Base-by-base conservation (phyloP, 371 early-diverging fungal genomes). In the Mortierella sp. region DNA sequence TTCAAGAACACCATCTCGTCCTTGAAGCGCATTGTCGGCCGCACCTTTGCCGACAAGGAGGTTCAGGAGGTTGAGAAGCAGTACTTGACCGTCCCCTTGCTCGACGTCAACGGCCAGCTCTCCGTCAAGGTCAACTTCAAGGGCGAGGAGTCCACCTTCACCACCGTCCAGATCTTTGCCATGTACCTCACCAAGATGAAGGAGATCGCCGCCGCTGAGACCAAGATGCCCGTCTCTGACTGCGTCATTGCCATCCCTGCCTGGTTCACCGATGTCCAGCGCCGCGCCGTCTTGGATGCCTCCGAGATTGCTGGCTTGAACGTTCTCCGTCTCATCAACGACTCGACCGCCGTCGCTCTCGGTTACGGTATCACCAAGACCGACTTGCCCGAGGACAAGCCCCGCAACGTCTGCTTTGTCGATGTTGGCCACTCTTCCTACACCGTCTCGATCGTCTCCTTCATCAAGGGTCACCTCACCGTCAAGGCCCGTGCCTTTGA, bases 281-380 rank as follows among this genome's bases (percentile, higher is more conserved):
- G 98, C 61, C 93, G 98, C 64, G 95, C 97, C 71, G 89, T 99
- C 79, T 88, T 96, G 76, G 95, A 95, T 86, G 98, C 98, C 53
- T 93, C 97, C 73, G 93, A 96, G 85, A 94, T 99, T 78, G 96
- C 97, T 26, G 97, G 97, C n/a, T 89, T 99, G 79, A 98, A 97
- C 93, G 94, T 94, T 80, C 91, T 99, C 81, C 94, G 98, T 77
- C 88, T 98, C 74, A 93, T 99, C 88, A 97, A 98, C 89, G 99
- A 99, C 80, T 93, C 93, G 82, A 97, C 98, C 53, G 98, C 98
- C 40, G 37, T 96, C 74, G 98, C 99, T 55, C 94, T 99, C 76
- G 98, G 97, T 71, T 99, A 98, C 83, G 98, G 99, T 89, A 98
- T 99, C 88, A 99, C 98, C 89, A 98, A 98, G 93, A 90, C 92